phyloP scores from a whole-genome alignment of 345 rosid genomes.

The Erucastrum elatum region DNA sequence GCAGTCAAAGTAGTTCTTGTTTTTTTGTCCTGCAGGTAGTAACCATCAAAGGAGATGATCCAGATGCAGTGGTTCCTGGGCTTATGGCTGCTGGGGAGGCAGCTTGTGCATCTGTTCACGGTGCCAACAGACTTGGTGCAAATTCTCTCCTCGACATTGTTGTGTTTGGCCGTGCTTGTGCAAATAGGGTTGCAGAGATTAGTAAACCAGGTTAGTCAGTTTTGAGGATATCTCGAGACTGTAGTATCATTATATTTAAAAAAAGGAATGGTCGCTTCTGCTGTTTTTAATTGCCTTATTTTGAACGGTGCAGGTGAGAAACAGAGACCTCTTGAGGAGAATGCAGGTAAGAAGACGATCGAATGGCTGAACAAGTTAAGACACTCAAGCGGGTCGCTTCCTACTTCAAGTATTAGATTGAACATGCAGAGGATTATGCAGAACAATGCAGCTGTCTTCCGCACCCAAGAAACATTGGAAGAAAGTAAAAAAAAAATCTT shows the following conservation, averaged over 20 bases:
- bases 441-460: slow-evolving; percentile 96
- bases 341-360: slow-evolving; percentile 87
- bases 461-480: slow-evolving; percentile 95
- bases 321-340: slow-evolving; percentile 82
- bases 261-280: neutral
- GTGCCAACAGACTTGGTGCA: slow-evolving; percentile 97
- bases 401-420: slow-evolving; percentile 81
- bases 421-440: slow-evolving; percentile 98
- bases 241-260: too few relatives aligned
- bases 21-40: slow-evolving; percentile 57
- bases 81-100: slow-evolving; percentile 99
- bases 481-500: slow-evolving; percentile 54
- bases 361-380: slow-evolving; percentile 91
- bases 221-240: neutral
- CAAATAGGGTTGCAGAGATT: slow-evolving; percentile 91
- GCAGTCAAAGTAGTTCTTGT: neutral
- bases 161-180: slow-evolving; percentile 98
- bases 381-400: slow-evolving; percentile 80
- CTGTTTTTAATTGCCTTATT: neutral
- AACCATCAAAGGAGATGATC: slow-evolving; percentile 70
- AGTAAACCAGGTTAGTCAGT: slow-evolving; percentile 62
- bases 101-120: slow-evolving; percentile 99
- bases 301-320: slow-evolving; percentile 58
- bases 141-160: slow-evolving; percentile 98
- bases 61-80: slow-evolving; percentile 86